Percentiles rank a stretch among this genome's conserved stretches.
phyloP scores from a whole-genome alignment of 768 basidiomycete species.

The Leucosporidium yakuticum region DNA sequence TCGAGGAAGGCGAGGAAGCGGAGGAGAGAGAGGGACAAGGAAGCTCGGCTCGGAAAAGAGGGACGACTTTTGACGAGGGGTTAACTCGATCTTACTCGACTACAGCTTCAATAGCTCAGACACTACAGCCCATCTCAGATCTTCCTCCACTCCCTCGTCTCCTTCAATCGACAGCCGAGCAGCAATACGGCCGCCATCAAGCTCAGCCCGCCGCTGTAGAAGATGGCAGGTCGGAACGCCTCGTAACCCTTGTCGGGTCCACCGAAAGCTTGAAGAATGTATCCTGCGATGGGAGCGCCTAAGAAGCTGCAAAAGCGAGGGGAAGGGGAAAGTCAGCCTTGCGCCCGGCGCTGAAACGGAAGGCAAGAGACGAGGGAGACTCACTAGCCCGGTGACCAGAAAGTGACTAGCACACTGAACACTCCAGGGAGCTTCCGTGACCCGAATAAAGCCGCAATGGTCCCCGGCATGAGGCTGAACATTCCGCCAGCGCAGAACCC shows the following conservation, averaged over 20 bases:
- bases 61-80: too few relatives aligned
- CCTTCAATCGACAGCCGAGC: background rate
- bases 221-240: background rate
- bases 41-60: too few relatives aligned
- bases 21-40: too few relatives aligned
- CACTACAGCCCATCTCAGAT: background rate
- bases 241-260: background rate
- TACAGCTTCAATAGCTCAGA: too few relatives aligned
- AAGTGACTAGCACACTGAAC: background rate
- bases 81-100: too few relatives aligned
- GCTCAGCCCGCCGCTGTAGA: background rate
- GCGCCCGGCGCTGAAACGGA: too few relatives aligned
- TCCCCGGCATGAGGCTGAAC: background rate
- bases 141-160: background rate
- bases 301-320: background rate
- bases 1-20: too few relatives aligned
- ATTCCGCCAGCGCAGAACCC: constrained; percentile 1
- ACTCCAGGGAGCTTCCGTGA: background rate
- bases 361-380: background rate
- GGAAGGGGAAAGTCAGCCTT: background rate
- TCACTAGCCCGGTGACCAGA: constrained; percentile 4
- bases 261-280: background rate
- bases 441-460: background rate
- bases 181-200: background rate
- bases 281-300: background rate